Conservation (phyloP, 2,329 filamentous ascomycete genomes). For the Phaeosphaeriaceae sp. region DNA sequence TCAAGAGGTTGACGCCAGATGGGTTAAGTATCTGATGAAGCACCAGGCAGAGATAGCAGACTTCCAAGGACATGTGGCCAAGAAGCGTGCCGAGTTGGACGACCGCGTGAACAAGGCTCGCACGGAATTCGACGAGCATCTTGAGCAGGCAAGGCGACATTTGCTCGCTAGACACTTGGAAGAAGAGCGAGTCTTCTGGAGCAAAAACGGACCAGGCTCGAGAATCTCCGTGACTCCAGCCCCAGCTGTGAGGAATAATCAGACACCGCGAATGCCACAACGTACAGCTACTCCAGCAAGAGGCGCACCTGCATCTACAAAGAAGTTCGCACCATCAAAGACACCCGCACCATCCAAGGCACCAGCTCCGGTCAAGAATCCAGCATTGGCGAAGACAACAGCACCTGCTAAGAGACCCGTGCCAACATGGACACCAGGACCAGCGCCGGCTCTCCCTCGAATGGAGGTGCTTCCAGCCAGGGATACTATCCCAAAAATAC, state of each 20-base stretch:
- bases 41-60: slow-evolving; percentile 1
- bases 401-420: background rate
- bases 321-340: background rate
- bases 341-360: background rate
- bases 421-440: background rate
- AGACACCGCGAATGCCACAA: background rate
- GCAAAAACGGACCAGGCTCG: background rate
- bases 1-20: background rate
- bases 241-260: background rate
- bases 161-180: slow-evolving; percentile 10
- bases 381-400: background rate
- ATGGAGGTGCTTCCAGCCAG: background rate
- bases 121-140: too few relatives aligned
- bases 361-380: background rate
- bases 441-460: background rate
- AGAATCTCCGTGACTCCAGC: background rate
- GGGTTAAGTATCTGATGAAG: slow-evolving; percentile 5
- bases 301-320: background rate
- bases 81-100: slow-evolving; percentile 1
- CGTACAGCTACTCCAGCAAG: background rate
- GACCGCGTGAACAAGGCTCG: background rate
- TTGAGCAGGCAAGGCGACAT: background rate
- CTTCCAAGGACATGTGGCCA: background rate
- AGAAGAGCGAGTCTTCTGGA: slow-evolving; percentile 17
- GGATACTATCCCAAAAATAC: background rate